Evolutionary conservation across 495 filamentous ascomycete genomes (phyloP), one percentile per base, ranked within the genome.

Genomic region (Penicillium taxi): DNA sequence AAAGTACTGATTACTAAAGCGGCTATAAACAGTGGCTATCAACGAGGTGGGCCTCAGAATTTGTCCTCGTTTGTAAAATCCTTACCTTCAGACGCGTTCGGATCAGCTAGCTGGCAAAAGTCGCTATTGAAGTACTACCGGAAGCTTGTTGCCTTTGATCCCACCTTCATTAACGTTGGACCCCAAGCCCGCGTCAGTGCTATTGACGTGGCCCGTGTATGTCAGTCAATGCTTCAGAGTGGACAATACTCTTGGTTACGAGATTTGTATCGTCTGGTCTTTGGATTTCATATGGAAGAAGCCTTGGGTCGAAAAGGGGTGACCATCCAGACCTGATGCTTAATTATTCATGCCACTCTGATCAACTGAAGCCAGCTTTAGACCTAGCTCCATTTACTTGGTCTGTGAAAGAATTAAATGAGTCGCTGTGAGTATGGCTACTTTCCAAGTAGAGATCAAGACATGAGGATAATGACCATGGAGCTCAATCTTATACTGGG

Each of bases 191-290:
- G 79, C 12, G 75, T 80, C 14, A 69, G 66, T 22, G 84, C 84
- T 0, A 53, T 62, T 14, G 84, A 94, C 43, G 73, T 93, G 27
- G 82, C 82, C 9, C 78, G 78, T 50, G 83, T 80, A 30, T 80
- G 91, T 9, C 65, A 67, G 28, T 80, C 81, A 69, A 84, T 91
- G 77, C 69, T 73, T 29, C 73, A 77, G 39, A 66, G 60, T 20
- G 78, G 77, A 29, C 69, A 79, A 44, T 84, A 87, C 54, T 64
- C 63, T 13, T 94, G 85, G 73, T 60, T 94, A 42, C 70, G 73
- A 15, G 88, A 94, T 55, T 61, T 95, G 7, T 94, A 80, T 62
- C 72, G 77, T 30, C 64, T 87, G n/a, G 86, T 94, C 2, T 88
- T 90, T 60, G 86, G 87, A 0, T 85, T 86, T 52, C 76, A 81